A percentile compares a stretch with the other conserved stretches of the same genome.
phyloP scores from a whole-genome alignment of 2,329 filamentous ascomycete genomes.

The Scedosporium boydii region DNA sequence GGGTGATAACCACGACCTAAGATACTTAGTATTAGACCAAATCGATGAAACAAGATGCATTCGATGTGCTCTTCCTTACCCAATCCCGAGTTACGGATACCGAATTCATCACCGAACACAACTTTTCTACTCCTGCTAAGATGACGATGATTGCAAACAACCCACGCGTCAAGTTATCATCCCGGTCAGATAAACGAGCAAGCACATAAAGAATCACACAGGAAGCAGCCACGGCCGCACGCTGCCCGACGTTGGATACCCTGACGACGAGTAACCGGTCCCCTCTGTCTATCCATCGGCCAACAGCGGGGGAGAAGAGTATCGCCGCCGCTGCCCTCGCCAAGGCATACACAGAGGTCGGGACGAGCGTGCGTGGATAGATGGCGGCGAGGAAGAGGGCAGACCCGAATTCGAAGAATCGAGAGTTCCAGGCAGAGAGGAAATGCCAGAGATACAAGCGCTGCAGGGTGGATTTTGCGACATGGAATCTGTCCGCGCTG shows the following conservation, averaged over 20 bases:
- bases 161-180: background rate
- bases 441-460: constrained; percentile 49
- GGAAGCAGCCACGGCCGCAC: constrained; percentile 34
- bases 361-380: constrained; percentile 51
- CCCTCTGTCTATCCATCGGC: constrained; percentile 46
- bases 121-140: constrained; percentile 60
- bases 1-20: constrained; percentile 30
- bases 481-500: too few species aligned
- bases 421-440: constrained; percentile 55
- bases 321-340: constrained; percentile 48
- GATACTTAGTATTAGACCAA: background rate
- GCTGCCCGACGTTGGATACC: constrained; percentile 33
- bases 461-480: background rate
- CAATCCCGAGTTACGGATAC: constrained; percentile 65
- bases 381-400: constrained; percentile 48
- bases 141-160: constrained; percentile 30
- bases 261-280: constrained; percentile 41
- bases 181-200: constrained; percentile 6
- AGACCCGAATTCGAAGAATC: constrained; percentile 54
- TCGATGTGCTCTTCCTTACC: constrained; percentile 25
- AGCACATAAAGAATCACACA: constrained; percentile 31
- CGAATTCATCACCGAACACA: constrained; percentile 53
- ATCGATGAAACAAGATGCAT: too few species aligned
- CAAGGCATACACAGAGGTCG: constrained; percentile 60
- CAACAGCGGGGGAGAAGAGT: constrained; percentile 48